Percentiles rank a stretch among this genome's conserved stretches.
Evolutionary conservation across 345 rosid genomes (phyloP).

Genomic region (Anacardium occidentale): DNA sequence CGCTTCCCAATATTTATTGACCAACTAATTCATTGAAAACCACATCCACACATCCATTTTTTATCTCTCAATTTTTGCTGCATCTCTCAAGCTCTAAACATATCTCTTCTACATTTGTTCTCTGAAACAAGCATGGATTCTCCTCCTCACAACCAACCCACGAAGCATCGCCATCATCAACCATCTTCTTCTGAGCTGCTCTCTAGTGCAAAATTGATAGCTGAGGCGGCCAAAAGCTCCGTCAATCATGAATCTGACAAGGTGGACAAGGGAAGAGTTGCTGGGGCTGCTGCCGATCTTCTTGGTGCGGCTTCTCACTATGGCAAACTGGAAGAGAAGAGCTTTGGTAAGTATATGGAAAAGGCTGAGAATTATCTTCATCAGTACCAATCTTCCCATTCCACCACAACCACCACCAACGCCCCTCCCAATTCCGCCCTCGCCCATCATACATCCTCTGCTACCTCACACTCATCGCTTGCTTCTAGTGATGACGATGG

Average conservation of each 20-base stretch:
- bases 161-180: too few species aligned
- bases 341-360: conserved; percentile 58
- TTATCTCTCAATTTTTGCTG: background rate
- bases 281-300: conserved; percentile 59
- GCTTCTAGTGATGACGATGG: background rate
- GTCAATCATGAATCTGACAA: conserved; percentile 35
- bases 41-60: background rate
- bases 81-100: background rate
- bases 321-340: conserved; percentile 60
- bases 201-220: conserved; percentile 64
- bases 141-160: conserved; percentile 24
- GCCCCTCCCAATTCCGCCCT: too few species aligned
- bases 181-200: conserved; percentile 52
- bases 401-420: conserved; percentile 26
- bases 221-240: conserved; percentile 53
- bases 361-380: conserved; percentile 74
- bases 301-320: conserved; percentile 57
- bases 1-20: background rate
- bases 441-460: too few species aligned
- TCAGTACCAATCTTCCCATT: conserved; percentile 40
- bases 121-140: too few species aligned
- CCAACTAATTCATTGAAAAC: background rate
- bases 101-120: too few species aligned
- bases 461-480: too few species aligned
- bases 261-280: conserved; percentile 52